Evolutionary conservation across 1,284 basidiomycete genomes (phyloP).

Genomic region (Xerocomus minutiporus): DNA sequence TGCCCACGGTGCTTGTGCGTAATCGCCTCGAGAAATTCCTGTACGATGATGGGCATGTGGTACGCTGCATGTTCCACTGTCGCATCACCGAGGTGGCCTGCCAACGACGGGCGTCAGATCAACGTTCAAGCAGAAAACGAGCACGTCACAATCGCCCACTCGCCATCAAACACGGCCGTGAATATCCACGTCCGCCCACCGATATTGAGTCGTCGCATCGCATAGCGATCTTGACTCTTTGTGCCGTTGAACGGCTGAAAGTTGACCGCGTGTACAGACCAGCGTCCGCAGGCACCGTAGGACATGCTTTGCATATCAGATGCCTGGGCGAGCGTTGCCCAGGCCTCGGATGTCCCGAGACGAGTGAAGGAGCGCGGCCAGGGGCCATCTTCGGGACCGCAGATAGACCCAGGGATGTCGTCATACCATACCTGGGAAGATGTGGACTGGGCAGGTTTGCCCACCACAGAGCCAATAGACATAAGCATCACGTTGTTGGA

Average conservation of each 20-base stretch:
- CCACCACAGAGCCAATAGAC: conserved; percentile 16
- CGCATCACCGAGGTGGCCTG: conserved; percentile 64
- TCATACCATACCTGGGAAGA: conserved; percentile 40
- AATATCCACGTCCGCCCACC: conserved; percentile 56
- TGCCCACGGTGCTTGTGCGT: conserved; percentile 34
- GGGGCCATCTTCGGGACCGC: conserved; percentile 54
- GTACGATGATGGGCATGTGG: conserved; percentile 64
- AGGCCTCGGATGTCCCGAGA: conserved; percentile 45
- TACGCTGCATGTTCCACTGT: conserved; percentile 65
- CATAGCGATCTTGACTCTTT: conserved; percentile 56
- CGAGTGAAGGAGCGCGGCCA: conserved; percentile 57
- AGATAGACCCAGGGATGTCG: conserved; percentile 56
- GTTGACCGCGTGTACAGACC: conserved; percentile 53
- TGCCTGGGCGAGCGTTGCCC: conserved; percentile 44
- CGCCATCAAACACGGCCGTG: conserved; percentile 67
- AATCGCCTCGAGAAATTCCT: conserved; percentile 48
- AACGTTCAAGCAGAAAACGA: not conserved
- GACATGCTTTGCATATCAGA: conserved; percentile 46
- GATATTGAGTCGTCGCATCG: conserved; percentile 53
- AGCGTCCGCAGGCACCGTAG: conserved; percentile 37
- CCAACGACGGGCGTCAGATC: conserved; percentile 3
- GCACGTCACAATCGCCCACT: conserved; percentile 32
- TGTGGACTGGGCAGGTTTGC: conserved; percentile 29
- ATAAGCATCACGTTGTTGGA: conserved; percentile 18
- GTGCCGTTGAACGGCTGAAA: conserved; percentile 55